Evolutionary conservation across 352 stramenopile species (phyloP).

Genomic region (Saprolegnia parasitica): DNA sequence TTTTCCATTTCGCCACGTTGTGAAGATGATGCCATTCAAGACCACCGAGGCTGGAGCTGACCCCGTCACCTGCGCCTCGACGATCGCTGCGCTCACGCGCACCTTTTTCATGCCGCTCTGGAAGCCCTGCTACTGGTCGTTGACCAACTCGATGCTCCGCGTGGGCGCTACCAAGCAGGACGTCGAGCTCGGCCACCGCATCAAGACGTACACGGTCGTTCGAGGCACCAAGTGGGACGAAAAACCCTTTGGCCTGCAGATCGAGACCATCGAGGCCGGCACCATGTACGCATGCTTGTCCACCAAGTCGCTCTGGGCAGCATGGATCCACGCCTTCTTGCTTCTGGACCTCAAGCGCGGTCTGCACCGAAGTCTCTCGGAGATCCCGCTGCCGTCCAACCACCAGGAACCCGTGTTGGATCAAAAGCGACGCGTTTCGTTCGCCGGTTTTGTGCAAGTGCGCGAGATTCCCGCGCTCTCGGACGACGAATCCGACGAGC

Average conservation of each 20-base stretch:
- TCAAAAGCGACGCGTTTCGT: not conserved
- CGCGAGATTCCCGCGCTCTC: conserved; percentile 3
- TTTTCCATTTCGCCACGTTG: too few species aligned
- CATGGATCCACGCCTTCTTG: conserved; percentile 7
- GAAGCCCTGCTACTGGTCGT: not conserved
- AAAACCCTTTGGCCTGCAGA: not conserved
- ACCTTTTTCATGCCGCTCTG: not conserved
- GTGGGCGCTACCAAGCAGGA: not conserved
- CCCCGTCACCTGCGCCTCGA: not conserved
- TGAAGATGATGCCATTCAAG: too few species aligned
- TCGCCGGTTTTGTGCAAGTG: not conserved
- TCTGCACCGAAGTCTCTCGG: not conserved
- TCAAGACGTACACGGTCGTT: conserved; percentile 1
- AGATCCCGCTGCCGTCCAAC: not conserved
- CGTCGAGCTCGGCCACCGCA: not conserved
- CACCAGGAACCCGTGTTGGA: not conserved
- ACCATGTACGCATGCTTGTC: not conserved
- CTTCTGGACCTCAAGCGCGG: not conserved
- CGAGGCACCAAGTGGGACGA: conserved; percentile 2
- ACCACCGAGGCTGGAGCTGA: not conserved
- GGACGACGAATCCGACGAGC: not conserved
- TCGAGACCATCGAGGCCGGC: conserved; percentile 5
- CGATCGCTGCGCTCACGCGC: not conserved
- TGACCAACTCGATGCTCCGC: not conserved
- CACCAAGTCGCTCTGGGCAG: conserved; percentile 1